Evolutionary conservation across 768 basidiomycete genomes (phyloP).

Genomic region (Dacryopinax primogenitus): DNA sequence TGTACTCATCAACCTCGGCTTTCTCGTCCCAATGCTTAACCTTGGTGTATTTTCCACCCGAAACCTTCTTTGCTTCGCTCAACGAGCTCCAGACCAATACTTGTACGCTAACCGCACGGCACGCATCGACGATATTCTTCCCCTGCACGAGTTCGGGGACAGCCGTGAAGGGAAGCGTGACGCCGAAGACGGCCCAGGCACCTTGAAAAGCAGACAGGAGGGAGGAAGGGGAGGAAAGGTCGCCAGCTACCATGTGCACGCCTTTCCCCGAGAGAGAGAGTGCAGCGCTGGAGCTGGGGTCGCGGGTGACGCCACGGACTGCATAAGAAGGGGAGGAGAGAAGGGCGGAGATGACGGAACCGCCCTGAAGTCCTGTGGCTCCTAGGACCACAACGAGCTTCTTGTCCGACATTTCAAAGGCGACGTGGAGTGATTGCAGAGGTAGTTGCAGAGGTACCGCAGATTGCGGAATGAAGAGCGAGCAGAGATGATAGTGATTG

Average conservation of each 20-base stretch:
- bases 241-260: constrained; percentile 15
- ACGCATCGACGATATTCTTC: constrained; percentile 15
- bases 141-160: constrained; percentile 12
- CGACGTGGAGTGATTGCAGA: background rate
- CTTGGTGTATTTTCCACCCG: constrained; percentile 15
- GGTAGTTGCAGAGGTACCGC: too few species aligned
- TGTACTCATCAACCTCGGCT: constrained; percentile 10
- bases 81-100: constrained; percentile 14
- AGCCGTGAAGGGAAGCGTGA: constrained; percentile 13
- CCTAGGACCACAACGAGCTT: constrained; percentile 14
- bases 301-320: constrained; percentile 16
- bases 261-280: constrained; percentile 10
- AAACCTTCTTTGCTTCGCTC: constrained; percentile 9
- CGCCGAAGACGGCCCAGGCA: background rate
- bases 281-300: constrained; percentile 8
- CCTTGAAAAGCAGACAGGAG: background rate
- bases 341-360: constrained; percentile 15
- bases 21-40: constrained; percentile 18
- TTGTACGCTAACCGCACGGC: constrained; percentile 7
- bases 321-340: constrained; percentile 13
- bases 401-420: background rate
- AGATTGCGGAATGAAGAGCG: too few species aligned
- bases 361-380: constrained; percentile 17
- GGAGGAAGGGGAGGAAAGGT: background rate
- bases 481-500: too few species aligned